Evolutionary conservation across 2,329 filamentous ascomycete genomes (phyloP).

Genomic region (Diaporthe citriasiana): DNA sequence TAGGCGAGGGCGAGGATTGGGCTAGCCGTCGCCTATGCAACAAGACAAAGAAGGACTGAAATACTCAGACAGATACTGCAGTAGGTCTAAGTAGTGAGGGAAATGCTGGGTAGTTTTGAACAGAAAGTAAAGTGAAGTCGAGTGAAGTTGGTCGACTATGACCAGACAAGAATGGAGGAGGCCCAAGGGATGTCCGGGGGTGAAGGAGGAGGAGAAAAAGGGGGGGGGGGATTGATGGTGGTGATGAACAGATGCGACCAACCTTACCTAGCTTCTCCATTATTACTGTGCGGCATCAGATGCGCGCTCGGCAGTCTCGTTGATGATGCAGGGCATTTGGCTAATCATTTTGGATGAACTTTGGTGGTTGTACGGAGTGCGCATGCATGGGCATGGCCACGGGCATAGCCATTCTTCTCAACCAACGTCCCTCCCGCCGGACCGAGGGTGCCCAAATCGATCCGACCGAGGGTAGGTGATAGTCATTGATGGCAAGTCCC

Average conservation of each 20-base stretch:
- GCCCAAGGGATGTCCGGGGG: neutral
- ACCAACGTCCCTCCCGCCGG: conserved; percentile 16
- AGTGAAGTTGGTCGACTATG: conserved; percentile 3
- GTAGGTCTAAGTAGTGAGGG: neutral
- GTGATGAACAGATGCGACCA: conserved; percentile 25
- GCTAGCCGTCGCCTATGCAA: neutral
- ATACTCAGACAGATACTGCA: neutral
- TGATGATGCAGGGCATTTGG: conserved; percentile 30
- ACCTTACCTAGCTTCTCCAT: conserved; percentile 9
- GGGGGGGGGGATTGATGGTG: neutral
- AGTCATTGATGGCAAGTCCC: neutral
- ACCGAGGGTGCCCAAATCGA: conserved; percentile 1
- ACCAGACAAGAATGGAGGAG: conserved; percentile 9
- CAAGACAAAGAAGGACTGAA: conserved; percentile 16
- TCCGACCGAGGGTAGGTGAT: neutral
- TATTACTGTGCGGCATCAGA: conserved; percentile 30
- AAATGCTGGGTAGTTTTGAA: neutral
- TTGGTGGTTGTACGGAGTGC: neutral
- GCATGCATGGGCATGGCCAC: conserved; percentile 14
- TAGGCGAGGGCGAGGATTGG: neutral
- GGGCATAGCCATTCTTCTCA: neutral
- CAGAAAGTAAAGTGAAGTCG: neutral
- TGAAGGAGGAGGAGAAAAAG: neutral
- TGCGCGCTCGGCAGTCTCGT: conserved; percentile 28
- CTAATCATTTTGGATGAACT: conserved; percentile 29